Conservation (phyloP, 257 asterid species). For the Sherardia arvensis region DNA sequence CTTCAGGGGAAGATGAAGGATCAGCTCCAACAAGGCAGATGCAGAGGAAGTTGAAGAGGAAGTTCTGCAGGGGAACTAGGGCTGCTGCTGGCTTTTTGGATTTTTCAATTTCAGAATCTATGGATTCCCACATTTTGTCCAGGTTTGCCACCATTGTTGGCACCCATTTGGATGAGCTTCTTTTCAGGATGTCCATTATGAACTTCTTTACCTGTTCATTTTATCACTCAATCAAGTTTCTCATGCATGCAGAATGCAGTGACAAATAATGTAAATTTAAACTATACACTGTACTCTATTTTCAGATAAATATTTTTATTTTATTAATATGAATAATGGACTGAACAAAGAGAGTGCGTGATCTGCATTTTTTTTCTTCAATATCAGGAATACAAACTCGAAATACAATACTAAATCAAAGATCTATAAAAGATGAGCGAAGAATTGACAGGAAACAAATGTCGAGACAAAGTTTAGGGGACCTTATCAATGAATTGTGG, state of each 20-base stretch:
- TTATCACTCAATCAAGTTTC: neutral
- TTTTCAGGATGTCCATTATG: constrained; percentile 44
- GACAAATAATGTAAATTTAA: no score
- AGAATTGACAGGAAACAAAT: neutral
- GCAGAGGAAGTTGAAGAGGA: constrained; percentile 72
- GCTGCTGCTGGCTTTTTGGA: constrained; percentile 23
- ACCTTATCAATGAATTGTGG: neutral
- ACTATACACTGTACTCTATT: no score
- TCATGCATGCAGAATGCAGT: neutral
- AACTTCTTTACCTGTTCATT: constrained; percentile 50
- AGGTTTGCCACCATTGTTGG: constrained; percentile 47
- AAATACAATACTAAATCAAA: no score
- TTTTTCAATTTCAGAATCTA: constrained; percentile 44
- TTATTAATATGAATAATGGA: no score
- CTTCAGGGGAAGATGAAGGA: constrained; percentile 38
- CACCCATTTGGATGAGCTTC: constrained; percentile 68
- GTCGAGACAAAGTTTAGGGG: neutral
- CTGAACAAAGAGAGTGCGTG: no score
- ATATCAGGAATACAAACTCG: no score
- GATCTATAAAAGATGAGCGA: no score
- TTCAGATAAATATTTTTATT: no score
- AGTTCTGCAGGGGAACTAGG: constrained; percentile 41
- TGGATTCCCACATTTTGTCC: constrained; percentile 39
- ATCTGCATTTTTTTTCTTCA: no score
- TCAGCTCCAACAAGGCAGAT: constrained; percentile 56